Conservation (phyloP, 176 grass and related monocot species). For the Eremochloa ophiuroides region DNA sequence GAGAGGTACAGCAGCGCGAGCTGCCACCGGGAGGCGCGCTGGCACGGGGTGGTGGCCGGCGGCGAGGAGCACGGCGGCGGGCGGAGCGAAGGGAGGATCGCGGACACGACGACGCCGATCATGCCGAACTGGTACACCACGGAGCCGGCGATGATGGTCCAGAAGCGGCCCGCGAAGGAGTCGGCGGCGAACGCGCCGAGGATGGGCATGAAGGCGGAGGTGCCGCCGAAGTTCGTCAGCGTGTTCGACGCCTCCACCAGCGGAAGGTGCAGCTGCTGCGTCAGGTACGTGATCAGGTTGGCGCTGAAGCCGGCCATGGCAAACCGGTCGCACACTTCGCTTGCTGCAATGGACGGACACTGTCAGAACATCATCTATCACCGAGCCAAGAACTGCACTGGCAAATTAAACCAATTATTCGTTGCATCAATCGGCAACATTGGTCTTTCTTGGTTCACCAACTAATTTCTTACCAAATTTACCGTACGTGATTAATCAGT, state of each 20-base stretch:
- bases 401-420: background rate
- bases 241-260: constrained; percentile 73
- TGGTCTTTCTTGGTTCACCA: background rate
- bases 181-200: constrained; percentile 67
- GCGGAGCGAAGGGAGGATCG: constrained; percentile 40
- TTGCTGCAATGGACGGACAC: constrained; percentile 39
- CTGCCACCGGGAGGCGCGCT: constrained; percentile 28
- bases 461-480: background rate
- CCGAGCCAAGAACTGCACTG: background rate
- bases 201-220: constrained; percentile 59
- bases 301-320: constrained; percentile 51
- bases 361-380: background rate
- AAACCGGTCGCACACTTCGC: constrained; percentile 59
- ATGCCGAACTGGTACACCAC: constrained; percentile 64
- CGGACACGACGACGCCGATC: constrained; percentile 51
- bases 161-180: constrained; percentile 68
- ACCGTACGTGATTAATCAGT: background rate
- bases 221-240: constrained; percentile 64
- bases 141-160: constrained; percentile 60
- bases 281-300: constrained; percentile 85
- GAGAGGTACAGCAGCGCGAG: constrained; percentile 53
- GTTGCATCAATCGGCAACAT: background rate
- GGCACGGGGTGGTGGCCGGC: constrained; percentile 4
- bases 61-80: constrained; percentile 24
- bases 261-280: constrained; percentile 57